Percentiles rank a stretch among this genome's conserved stretches.
Evolutionary conservation across 768 basidiomycete genomes (phyloP).

Genomic region (Clitopilus passeckerianus): DNA sequence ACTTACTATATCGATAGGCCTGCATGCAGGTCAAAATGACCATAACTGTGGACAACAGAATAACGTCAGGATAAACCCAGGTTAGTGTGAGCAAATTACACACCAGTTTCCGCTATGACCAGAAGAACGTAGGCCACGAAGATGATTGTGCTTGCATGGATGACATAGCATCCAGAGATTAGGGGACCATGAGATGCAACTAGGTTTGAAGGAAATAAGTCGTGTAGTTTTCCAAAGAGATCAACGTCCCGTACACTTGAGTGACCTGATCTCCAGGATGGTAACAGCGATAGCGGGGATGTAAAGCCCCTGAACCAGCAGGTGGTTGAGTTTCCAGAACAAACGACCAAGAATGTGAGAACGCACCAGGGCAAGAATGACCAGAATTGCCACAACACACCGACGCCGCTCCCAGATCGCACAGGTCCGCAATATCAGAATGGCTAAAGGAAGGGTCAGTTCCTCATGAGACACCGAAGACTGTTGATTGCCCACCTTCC

Average conservation of each 20-base stretch:
- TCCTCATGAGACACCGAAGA: not conserved
- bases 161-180: not conserved
- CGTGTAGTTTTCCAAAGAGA: not conserved
- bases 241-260: not conserved
- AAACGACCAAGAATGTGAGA: not conserved
- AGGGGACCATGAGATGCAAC: not conserved
- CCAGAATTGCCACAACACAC: not conserved
- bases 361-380: not conserved
- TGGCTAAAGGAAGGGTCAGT: not conserved
- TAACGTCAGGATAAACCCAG: conserved; percentile 26
- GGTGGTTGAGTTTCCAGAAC: not conserved
- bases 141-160: not conserved
- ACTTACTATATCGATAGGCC: conserved; percentile 32
- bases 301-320: not conserved
- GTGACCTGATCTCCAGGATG: not conserved
- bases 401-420: not conserved
- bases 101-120: not conserved
- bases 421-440: not conserved
- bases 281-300: not conserved
- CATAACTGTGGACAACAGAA: conserved; percentile 24
- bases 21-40: conserved; percentile 30
- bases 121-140: not conserved
- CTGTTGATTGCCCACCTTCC: not conserved
- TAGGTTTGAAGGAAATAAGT: not conserved
- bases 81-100: not conserved